Conservation (phyloP, 805 yeast genomes). For the Yarrowia hollandica region DNA sequence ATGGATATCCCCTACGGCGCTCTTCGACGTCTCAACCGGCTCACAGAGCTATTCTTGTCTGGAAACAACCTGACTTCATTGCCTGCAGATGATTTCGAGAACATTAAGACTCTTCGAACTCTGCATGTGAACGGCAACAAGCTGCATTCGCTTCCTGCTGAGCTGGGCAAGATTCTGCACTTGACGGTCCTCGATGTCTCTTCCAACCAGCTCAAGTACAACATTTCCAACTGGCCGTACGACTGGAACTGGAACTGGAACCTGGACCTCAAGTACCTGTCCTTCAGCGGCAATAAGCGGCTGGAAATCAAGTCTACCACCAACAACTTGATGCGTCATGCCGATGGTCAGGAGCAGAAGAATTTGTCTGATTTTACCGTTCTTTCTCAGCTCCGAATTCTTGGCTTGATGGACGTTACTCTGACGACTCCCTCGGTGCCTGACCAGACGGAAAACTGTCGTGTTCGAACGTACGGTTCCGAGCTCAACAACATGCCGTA, state of each 20-base stretch:
- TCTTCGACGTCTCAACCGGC: conserved; percentile 52
- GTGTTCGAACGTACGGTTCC: conserved; percentile 89
- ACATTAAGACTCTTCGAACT: conserved; percentile 56
- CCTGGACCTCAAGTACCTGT: conserved; percentile 69
- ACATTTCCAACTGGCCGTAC: conserved; percentile 89
- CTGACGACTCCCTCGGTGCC: conserved; percentile 85
- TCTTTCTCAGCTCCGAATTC: conserved; percentile 63
- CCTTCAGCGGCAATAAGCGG: conserved; percentile 89
- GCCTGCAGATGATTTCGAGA: conserved; percentile 82
- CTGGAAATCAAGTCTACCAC: conserved; percentile 75
- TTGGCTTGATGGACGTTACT: conserved; percentile 95
- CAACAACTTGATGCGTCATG: conserved; percentile 45
- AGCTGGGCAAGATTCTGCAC: conserved; percentile 64
- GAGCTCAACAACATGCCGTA: conserved; percentile 72
- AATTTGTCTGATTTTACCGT: conserved; percentile 65
- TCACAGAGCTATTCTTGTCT: conserved; percentile 70
- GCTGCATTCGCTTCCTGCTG: conserved; percentile 84
- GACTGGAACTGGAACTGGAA: conserved; percentile 98
- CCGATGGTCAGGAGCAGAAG: conserved; percentile 32
- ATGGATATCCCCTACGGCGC: conserved; percentile 80
- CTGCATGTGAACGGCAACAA: conserved; percentile 80
- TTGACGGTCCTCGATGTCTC: conserved; percentile 84
- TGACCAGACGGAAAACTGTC: conserved; percentile 76
- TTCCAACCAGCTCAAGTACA: conserved; percentile 84
- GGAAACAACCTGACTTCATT: conserved; percentile 79